Evolutionary conservation across 495 filamentous ascomycete species (phyloP).

Genomic region (Paragyromitra xinjiangensis): DNA sequence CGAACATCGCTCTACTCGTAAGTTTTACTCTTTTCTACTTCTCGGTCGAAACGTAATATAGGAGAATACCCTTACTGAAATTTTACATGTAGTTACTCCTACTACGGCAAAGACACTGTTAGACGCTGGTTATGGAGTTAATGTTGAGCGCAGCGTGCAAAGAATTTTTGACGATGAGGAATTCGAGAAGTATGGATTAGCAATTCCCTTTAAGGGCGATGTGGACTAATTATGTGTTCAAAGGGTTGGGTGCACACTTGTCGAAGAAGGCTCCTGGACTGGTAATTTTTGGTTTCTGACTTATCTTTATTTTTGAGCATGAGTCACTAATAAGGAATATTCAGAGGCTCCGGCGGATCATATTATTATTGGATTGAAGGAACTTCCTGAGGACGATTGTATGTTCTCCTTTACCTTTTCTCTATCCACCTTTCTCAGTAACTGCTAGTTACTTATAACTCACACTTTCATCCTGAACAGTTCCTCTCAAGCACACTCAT

Average conservation of each 20-base stretch:
- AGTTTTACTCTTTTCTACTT: constrained; percentile 11
- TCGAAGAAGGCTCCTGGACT: constrained; percentile 82
- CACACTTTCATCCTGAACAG: constrained; percentile 54
- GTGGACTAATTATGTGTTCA: constrained; percentile 16
- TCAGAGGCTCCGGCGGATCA: constrained; percentile 74
- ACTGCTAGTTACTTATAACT: constrained; percentile 16
- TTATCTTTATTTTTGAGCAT: neutral
- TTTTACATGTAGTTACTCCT: constrained; percentile 64
- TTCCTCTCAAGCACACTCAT: constrained; percentile 84
- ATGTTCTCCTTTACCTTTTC: constrained; percentile 50
- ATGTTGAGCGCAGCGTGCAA: constrained; percentile 79
- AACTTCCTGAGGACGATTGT: constrained; percentile 86
- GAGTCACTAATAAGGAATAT: constrained; percentile 34
- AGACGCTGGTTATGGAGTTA: constrained; percentile 82
- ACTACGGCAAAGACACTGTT: constrained; percentile 80
- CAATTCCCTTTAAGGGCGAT: neutral
- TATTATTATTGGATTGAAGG: constrained; percentile 92
- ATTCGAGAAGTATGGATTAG: constrained; percentile 61
- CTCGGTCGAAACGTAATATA: constrained; percentile 23
- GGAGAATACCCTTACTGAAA: constrained; percentile 2
- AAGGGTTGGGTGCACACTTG: constrained; percentile 74
- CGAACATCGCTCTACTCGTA: constrained; percentile 66
- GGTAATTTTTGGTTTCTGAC: constrained; percentile 44
- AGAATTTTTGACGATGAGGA: constrained; percentile 84
- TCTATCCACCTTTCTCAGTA: neutral